Base-by-base conservation (phyloP, 345 rosid genomes). In the Euphorbia pulcherrima region DNA sequence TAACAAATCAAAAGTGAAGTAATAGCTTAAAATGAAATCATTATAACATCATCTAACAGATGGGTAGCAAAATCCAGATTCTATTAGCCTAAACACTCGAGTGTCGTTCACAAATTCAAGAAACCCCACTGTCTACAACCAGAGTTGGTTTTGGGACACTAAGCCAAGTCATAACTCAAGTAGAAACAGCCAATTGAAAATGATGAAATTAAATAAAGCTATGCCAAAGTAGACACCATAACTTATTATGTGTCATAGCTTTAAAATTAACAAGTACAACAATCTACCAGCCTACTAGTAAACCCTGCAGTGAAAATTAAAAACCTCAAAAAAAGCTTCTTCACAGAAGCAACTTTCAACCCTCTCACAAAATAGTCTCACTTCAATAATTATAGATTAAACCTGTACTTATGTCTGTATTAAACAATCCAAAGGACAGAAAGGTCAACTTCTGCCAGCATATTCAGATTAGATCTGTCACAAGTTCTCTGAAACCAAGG, bases 11-110 rank as follows among this genome's bases (percentile, higher is more conserved):
- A 71, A 66, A 48, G 30, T 60, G 30, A 11, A 46, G 61, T 55
- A 16, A 48, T 35, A 9, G 46, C 55, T 68, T 48, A 26, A n/a
- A 26, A 17, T 16, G 46, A 21, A 65, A 67, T 14, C 44, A 39
- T 67, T 47, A 24, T 16, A 11, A 56, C 37, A 28, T 68, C 56
- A 57, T 68, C 52, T 47, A 58, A 8, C 18, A 29, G 40, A 68
- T 17, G 53, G 24, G n/a, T 13, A 20, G 28, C 20, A 46, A 59
- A 44, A 41, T 12, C 8, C 28, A 16, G 29, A 26, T 23, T 9
- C 18, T 60, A 33, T 28, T n/a, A 23, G 37, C 64, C 37, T 16
- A 44, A 35, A 35, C 4, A 41, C 18, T n/a, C 13, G 5, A 56
- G 8, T 44, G 46, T 8, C 46, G 29, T 28, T 3, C 12, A 68